Conservation (phyloP, 805 yeast species). For the Cephaloascus albidus region DNA sequence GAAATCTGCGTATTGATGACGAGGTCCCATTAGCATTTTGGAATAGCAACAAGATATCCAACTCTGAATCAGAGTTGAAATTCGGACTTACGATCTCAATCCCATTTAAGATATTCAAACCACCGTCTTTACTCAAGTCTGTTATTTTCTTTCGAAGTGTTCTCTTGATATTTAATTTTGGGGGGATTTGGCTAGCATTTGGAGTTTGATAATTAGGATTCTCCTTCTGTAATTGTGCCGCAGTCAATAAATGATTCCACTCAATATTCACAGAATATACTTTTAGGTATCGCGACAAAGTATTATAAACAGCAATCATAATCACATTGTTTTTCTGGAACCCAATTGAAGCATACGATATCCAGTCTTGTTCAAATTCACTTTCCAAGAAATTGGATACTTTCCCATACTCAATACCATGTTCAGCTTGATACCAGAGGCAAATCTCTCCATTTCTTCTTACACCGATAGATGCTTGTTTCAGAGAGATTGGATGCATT, state of each 20-base stretch:
- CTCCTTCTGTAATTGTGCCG: conserved; percentile 34
- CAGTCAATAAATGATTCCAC: conserved; percentile 46
- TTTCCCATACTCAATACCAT: conserved; percentile 47
- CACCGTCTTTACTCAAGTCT: not conserved
- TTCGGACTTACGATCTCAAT: conserved; percentile 38
- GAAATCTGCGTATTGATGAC: conserved; percentile 16
- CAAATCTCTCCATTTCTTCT: conserved; percentile 53
- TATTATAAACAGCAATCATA: conserved; percentile 31
- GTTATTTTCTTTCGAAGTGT: conserved; percentile 14
- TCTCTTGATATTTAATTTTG: conserved; percentile 25
- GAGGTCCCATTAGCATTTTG: conserved; percentile 8
- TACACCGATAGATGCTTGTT: conserved; percentile 63
- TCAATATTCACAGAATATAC: conserved; percentile 35
- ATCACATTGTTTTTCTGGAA: conserved; percentile 37
- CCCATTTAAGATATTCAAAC: conserved; percentile 10
- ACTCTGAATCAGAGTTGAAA: conserved; percentile 25
- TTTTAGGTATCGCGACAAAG: conserved; percentile 21
- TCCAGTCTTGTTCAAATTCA: conserved; percentile 14
- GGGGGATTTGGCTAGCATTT: conserved; percentile 28
- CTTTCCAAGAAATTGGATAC: conserved; percentile 18
- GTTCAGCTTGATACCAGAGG: conserved; percentile 57
- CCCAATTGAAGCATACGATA: conserved; percentile 39
- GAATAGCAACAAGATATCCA: conserved; percentile 39
- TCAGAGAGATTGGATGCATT: conserved; percentile 57
- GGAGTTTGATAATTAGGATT: conserved; percentile 45